Evolutionary conservation across 2,329 filamentous ascomycete genomes (phyloP).

Genomic region (Aspergillus aculeatinus): DNA sequence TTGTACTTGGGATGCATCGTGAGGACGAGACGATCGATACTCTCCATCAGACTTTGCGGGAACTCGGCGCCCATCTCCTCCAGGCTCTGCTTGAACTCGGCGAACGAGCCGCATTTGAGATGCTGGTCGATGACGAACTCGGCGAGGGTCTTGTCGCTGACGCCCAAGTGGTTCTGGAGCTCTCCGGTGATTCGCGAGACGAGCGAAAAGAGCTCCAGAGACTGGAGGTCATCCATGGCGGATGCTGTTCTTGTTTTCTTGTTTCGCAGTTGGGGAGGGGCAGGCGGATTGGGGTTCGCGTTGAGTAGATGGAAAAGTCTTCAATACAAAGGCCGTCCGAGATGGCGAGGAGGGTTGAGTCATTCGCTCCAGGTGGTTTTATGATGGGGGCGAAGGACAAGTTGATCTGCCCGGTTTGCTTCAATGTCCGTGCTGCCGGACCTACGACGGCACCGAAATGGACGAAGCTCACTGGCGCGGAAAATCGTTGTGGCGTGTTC

Average conservation of each 20-base stretch:
- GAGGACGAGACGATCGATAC: constrained; percentile 81
- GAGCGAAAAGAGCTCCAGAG: constrained; percentile 88
- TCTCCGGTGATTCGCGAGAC: constrained; percentile 94
- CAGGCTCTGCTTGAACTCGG: constrained; percentile 74
- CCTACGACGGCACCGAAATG: not conserved
- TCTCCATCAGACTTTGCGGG: constrained; percentile 81
- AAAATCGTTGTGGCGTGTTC: constrained; percentile 38
- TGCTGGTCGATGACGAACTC: constrained; percentile 96
- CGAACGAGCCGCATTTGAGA: constrained; percentile 66
- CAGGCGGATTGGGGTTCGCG: not conserved
- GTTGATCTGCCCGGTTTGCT: not conserved
- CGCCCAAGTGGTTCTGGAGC: constrained; percentile 87
- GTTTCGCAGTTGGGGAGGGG: not conserved
- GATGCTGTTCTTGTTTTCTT: constrained; percentile 6
- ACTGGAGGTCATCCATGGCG: constrained; percentile 83
- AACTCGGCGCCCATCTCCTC: constrained; percentile 78
- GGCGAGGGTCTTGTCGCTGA: constrained; percentile 90
- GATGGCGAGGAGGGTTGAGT: constrained; percentile 21
- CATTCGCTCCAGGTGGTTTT: constrained; percentile 15
- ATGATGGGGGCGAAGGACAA: not conserved
- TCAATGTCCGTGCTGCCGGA: not conserved
- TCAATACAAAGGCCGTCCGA: not conserved
- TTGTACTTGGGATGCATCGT: constrained; percentile 93
- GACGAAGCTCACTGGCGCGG: constrained; percentile 26
- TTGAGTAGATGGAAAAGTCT: not conserved